phyloP scores from a whole-genome alignment of 306 rosid genomes.

The Pachyrhizus erosus region DNA sequence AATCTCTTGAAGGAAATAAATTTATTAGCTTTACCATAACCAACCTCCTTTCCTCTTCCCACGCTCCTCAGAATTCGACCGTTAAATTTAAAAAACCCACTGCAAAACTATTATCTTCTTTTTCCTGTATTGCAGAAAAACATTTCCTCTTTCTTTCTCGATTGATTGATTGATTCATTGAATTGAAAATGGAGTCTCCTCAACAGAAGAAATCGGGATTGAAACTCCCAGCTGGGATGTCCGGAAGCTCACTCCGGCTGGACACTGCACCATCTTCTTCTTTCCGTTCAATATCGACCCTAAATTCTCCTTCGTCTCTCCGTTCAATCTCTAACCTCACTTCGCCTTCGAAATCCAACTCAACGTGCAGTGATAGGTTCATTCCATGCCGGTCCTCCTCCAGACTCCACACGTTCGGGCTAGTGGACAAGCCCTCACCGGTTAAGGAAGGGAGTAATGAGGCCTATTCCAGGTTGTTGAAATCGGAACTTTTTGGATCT shows the following conservation, averaged over 20 bases:
- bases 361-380: conserved; percentile 89
- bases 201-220: conserved; percentile 59
- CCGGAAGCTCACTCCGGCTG: conserved; percentile 70
- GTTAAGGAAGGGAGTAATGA: conserved; percentile 89
- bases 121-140: too few relatives aligned
- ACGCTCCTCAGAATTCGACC: conserved; percentile 6
- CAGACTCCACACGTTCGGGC: conserved; percentile 88
- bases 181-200: conserved; percentile 82
- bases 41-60: not conserved
- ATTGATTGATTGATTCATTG: too few relatives aligned
- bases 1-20: not conserved
- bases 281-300: conserved; percentile 52
- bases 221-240: conserved; percentile 95
- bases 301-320: conserved; percentile 60
- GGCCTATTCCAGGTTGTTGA: conserved; percentile 75
- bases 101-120: not conserved
- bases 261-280: conserved; percentile 47
- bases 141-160: not conserved
- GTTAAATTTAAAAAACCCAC: not conserved
- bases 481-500: conserved; percentile 90
- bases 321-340: conserved; percentile 63
- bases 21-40: not conserved
- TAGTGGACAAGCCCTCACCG: conserved; percentile 81
- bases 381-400: conserved; percentile 97
- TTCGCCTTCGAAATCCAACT: conserved; percentile 62